Base-by-base conservation (phyloP, 1,284 basidiomycete species). In the Trametes hirsuta region DNA sequence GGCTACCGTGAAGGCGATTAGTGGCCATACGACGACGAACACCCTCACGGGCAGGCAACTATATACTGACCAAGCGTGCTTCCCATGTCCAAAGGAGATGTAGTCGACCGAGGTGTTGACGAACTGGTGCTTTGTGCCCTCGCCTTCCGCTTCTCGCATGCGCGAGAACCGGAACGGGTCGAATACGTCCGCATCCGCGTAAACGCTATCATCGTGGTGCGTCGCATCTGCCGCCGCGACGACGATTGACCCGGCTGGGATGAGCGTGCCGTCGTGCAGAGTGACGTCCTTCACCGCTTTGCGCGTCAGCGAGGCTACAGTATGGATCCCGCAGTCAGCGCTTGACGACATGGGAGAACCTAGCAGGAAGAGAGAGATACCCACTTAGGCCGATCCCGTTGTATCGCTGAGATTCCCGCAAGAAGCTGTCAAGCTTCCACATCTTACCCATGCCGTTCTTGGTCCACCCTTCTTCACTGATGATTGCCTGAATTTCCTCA, bases 361-460 rank as follows among this genome's bases (percentile, higher is more conserved):
- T 8, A 8, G 30, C 8, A 25, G 12, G 15, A 47, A 24, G 37
- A 14, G 21, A 14, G 46, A 10, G 30, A 0, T 40, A 67, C 68
- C 35, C 50, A 74, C 69, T 46, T 8, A 47, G 40, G 41, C 56
- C 68, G 18, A 73, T 61, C 0, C 72, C 74, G 39, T 73, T 74
- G 44, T 46, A 57, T 1, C 81, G 71, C 55, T 77, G 75, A 0
- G 77, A 76, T 64, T 84, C 82, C 46, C 79, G 77, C 49, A 85
- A 62, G 68, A 84, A 83, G 61, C 81, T 84, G 62, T 84, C 82
- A n/a, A 84, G 64, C 55, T 79, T 80, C 52, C 70, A 67, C 77
- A 84, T 76, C 53, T 78, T 79, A 11, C 65, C 68, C 54, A 84
- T 69, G 0, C 77, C 72, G 0, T 62, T 64, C 64, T 81, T 82